A percentile compares a stretch with the other conserved stretches of the same genome.
Conservation (phyloP, 1,284 basidiomycete species). For the Cutaneotrichosporon dermatis region DNA sequence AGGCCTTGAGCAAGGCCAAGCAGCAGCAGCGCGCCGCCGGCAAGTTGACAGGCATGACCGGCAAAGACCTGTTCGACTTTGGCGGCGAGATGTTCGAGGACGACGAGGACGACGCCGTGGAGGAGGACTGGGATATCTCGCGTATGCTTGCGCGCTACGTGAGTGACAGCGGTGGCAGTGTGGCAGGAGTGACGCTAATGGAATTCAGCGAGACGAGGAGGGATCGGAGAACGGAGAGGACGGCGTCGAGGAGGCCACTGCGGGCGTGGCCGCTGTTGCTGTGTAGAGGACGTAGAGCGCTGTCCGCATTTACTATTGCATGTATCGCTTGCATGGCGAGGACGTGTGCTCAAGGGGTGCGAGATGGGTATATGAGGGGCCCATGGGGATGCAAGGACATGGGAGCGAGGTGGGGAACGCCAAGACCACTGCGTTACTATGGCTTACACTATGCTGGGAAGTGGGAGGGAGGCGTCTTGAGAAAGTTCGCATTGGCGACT, state of each 20-base stretch:
- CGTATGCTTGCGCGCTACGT: constrained; percentile 44
- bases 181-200: too few relatives aligned
- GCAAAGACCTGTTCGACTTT: constrained; percentile 94
- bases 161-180: background rate
- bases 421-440: too few relatives aligned
- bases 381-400: too few relatives aligned
- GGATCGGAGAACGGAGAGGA: constrained; percentile 50
- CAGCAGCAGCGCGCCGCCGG: constrained; percentile 77
- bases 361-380: too few relatives aligned
- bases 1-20: constrained; percentile 79
- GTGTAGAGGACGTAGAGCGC: background rate
- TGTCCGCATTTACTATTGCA: background rate
- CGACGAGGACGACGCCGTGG: constrained; percentile 57
- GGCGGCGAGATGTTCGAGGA: constrained; percentile 94
- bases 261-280: constrained; percentile 13
- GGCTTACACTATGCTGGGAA: too few relatives aligned
- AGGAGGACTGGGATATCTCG: constrained; percentile 49
- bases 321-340: background rate
- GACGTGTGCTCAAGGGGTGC: too few relatives aligned
- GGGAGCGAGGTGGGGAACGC: too few relatives aligned
- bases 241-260: constrained; percentile 56
- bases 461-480: too few relatives aligned
- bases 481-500: too few relatives aligned
- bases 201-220: constrained; percentile 61
- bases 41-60: constrained; percentile 89